Base-by-base conservation (phyloP, 225 moss, liverwort and hornwort species). In the Polytrichum formosum region DNA sequence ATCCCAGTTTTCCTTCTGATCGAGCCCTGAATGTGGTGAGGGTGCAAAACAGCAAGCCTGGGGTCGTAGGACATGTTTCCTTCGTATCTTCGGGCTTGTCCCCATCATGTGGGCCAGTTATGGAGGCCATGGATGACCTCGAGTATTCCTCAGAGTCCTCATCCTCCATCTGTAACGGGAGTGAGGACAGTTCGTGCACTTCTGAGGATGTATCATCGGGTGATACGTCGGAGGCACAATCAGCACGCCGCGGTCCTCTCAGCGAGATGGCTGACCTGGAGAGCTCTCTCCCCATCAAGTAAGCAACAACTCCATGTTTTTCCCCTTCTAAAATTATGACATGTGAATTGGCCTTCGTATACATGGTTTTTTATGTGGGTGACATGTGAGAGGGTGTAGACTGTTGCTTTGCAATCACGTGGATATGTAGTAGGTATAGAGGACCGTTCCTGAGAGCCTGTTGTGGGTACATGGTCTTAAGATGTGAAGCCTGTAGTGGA, bases 221-320 rank as follows among this genome's bases (percentile, higher is more conserved):
- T 5, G 83, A 88, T 1, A 90, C 88, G 20, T 81, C 84, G 83
- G 95, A 95, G 79, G 93, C 91, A 25, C 91, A 93, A 81, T 95
- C 95, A 6, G 78, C 77, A 37, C 85, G 76, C 5, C 87, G 87
- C 26, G 91, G 95, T 17, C 91, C 92, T 28, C 76, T 95, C 28
- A 69, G 77, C 23, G 76, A 88, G 56, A 86, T 91, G 90, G 73
- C 79, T 26, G 61, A 84, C 1, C 72, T 95, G 61, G 92, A 90
- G 31, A 81, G 74, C 55, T 91, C 95, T 63, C 93, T 95, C 54
- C 95, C 92, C 2, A 87, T 93, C 73, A 95, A 93, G 95, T 95
- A 84, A 84, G 91, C 54, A 63, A 2, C 29, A 13, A 28, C 67
- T 21, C 37, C 20, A 58, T 58, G 21, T 9, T 58, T 58, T 23